Evolutionary conservation across 2,329 filamentous ascomycete species (phyloP).

Genomic region (Tothia fuscella): DNA sequence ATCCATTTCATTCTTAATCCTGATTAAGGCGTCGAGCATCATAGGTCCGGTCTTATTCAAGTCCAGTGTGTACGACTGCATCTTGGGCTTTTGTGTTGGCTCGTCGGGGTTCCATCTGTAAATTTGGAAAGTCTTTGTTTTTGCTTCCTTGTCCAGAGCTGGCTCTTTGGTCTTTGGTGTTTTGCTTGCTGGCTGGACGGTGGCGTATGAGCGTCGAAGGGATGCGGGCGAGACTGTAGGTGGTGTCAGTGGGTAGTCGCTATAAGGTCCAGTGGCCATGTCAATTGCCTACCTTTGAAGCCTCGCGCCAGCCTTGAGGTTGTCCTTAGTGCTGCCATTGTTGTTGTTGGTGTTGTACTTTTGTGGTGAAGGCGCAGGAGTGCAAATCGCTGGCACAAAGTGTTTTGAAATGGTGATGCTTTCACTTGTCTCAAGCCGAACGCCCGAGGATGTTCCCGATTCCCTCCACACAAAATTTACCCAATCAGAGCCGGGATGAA

Average conservation of each 20-base stretch:
- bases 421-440: no score
- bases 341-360: not conserved
- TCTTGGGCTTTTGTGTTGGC: conserved; percentile 82
- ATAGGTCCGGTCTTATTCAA: conserved; percentile 98
- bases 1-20: conserved; percentile 98
- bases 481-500: no score
- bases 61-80: conserved; percentile 92
- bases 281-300: conserved; percentile 8
- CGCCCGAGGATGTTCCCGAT: no score
- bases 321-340: conserved; percentile 14
- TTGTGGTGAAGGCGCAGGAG: no score
- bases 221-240: conserved; percentile 4
- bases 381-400: no score
- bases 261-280: not conserved
- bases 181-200: conserved; percentile 33
- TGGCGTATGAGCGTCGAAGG: conserved; percentile 1
- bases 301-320: conserved; percentile 11
- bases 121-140: conserved; percentile 91
- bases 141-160: conserved; percentile 42
- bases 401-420: no score
- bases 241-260: not conserved
- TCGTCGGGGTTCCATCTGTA: conserved; percentile 97
- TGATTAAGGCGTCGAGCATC: conserved; percentile 91
- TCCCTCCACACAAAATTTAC: no score
- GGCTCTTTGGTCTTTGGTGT: conserved; percentile 52